phyloP scores from a whole-genome alignment of 2,329 filamentous ascomycete species.

The Raffaelea deltoideospora region DNA sequence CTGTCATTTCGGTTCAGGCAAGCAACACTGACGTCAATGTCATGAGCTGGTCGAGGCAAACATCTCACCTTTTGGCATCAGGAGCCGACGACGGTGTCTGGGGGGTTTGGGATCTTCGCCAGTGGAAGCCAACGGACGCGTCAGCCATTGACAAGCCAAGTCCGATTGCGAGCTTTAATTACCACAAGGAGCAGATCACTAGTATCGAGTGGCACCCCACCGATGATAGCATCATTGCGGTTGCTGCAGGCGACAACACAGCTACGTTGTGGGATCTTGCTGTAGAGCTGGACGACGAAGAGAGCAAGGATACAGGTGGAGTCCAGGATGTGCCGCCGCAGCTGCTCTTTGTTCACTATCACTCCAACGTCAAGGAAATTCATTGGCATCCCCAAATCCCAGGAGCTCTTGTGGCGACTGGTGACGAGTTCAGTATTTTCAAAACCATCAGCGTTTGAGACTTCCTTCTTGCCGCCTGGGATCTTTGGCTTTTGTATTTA shows the following conservation, averaged over 20 bases:
- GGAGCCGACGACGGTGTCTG: conserved; percentile 88
- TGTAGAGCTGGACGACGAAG: conserved; percentile 92
- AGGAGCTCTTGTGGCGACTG: conserved; percentile 77
- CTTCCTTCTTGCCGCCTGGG: neutral
- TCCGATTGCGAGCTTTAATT: conserved; percentile 84
- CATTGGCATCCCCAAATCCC: conserved; percentile 98
- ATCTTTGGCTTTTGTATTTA: neutral
- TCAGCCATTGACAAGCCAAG: conserved; percentile 37
- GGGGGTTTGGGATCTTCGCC: conserved; percentile 90
- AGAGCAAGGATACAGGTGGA: conserved; percentile 77
- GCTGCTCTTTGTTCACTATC: conserved; percentile 90
- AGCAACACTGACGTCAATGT: conserved; percentile 86
- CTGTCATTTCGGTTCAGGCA: conserved; percentile 76
- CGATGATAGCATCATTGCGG: conserved; percentile 87
- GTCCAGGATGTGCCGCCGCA: conserved; percentile 87
- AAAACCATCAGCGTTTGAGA: conserved; percentile 70
- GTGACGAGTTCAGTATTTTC: conserved; percentile 76
- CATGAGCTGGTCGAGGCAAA: conserved; percentile 85
- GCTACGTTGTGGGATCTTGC: conserved; percentile 94
- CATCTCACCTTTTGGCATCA: conserved; percentile 76
- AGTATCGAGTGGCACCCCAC: conserved; percentile 95
- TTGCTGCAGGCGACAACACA: conserved; percentile 85
- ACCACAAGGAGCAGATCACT: conserved; percentile 94
- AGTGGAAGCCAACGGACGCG: conserved; percentile 59
- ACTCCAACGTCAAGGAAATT: conserved; percentile 84